Conservation (phyloP, 208 protist species). For the Vickermania ingenoplastis region DNA sequence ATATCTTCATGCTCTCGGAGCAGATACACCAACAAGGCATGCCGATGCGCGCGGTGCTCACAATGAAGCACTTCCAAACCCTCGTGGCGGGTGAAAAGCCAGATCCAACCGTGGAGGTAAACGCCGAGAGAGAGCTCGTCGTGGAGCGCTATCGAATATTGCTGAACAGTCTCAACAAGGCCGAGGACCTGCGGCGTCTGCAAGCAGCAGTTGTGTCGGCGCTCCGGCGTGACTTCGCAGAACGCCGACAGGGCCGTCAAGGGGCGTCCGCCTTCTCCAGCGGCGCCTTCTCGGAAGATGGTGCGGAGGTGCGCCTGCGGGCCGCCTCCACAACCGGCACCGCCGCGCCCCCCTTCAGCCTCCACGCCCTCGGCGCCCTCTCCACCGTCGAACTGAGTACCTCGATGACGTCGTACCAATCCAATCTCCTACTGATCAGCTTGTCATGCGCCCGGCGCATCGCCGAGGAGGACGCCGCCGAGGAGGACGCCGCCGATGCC, state of each 20-base stretch:
- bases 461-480: constrained; percentile 10
- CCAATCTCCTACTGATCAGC: constrained; percentile 57
- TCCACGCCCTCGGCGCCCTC: constrained; percentile 6
- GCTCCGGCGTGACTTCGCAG: constrained; percentile 25
- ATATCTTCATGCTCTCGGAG: constrained; percentile 64
- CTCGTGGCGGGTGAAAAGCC: constrained; percentile 1
- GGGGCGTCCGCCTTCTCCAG: background rate
- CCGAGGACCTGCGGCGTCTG: constrained; percentile 27
- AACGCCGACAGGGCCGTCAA: too few species aligned
- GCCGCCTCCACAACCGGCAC: background rate
- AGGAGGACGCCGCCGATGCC: background rate
- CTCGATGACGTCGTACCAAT: constrained; percentile 28
- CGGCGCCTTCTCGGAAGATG: background rate
- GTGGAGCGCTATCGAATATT: constrained; percentile 60
- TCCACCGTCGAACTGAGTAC: constrained; percentile 19
- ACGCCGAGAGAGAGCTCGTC: constrained; percentile 24
- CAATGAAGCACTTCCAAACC: constrained; percentile 39
- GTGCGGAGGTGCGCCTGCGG: background rate
- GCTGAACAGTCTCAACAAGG: constrained; percentile 30
- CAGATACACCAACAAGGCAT: constrained; percentile 53
- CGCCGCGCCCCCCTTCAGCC: background rate
- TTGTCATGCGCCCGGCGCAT: constrained; percentile 52
- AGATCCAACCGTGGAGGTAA: background rate
- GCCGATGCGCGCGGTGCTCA: constrained; percentile 47
- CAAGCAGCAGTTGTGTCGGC: constrained; percentile 29